phyloP scores from a whole-genome alignment of 352 stramenopile genomes.

The Phytophthora fragariaefolia region DNA sequence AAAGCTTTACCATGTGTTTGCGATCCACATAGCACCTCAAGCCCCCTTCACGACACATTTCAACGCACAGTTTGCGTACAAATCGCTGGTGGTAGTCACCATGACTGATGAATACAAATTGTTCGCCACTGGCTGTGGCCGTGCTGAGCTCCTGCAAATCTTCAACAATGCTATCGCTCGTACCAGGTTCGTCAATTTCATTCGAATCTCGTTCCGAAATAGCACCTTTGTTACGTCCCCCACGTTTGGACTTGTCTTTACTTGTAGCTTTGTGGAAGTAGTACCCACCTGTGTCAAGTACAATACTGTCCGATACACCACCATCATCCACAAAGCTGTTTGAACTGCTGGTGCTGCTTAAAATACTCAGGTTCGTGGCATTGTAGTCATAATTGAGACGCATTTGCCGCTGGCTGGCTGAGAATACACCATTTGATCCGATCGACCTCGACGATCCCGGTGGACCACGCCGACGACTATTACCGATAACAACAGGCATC shows the following conservation, averaged over 20 bases:
- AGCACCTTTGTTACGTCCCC: constrained; percentile 16
- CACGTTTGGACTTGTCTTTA: constrained; percentile 27
- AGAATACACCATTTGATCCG: constrained; percentile 32
- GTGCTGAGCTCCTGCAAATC: constrained; percentile 60
- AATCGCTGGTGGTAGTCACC: constrained; percentile 79
- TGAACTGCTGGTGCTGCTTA: constrained; percentile 51
- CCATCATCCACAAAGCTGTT: constrained; percentile 61
- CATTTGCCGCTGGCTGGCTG: constrained; percentile 35
- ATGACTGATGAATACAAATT: constrained; percentile 89
- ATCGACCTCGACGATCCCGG: constrained; percentile 40
- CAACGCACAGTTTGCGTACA: constrained; percentile 69
- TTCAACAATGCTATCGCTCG: constrained; percentile 66
- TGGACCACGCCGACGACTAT: constrained; percentile 29
- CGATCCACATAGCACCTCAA: constrained; percentile 78
- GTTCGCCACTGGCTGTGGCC: constrained; percentile 59
- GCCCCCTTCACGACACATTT: constrained; percentile 69
- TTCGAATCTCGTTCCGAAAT: constrained; percentile 31
- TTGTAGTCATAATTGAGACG: constrained; percentile 46
- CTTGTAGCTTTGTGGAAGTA: constrained; percentile 63
- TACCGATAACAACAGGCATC: constrained; percentile 34
- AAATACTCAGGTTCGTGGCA: constrained; percentile 40
- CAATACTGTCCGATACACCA: constrained; percentile 64
- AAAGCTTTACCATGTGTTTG: constrained; percentile 40
- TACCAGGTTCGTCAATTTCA: constrained; percentile 18
- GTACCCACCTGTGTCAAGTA: constrained; percentile 71